phyloP scores from a whole-genome alignment of 177 flowering plant species.

The Tripterygium wilfordii region DNA sequence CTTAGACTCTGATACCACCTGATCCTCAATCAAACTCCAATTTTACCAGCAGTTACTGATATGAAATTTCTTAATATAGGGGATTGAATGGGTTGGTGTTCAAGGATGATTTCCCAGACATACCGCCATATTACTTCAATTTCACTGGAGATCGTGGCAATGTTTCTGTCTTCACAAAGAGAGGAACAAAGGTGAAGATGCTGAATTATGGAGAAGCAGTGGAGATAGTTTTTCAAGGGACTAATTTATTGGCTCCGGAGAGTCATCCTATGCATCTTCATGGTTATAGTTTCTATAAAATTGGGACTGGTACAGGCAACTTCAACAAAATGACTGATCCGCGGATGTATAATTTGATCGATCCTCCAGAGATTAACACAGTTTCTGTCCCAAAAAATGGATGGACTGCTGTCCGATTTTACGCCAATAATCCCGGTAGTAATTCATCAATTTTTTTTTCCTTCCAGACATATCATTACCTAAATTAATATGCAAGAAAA shows the following conservation, averaged over 20 bases:
- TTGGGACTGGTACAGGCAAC: slow-evolving; percentile 25
- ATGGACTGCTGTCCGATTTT: too few species aligned
- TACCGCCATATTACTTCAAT: slow-evolving; percentile 21
- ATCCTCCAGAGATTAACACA: slow-evolving; percentile 26
- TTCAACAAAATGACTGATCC: slow-evolving; percentile 15
- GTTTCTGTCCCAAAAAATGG: too few species aligned
- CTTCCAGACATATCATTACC: too few species aligned
- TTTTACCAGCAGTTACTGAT: not conserved
- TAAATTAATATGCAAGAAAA: too few species aligned
- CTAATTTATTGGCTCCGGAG: slow-evolving; percentile 14
- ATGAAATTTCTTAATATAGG: slow-evolving; percentile 1
- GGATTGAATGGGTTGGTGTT: slow-evolving; percentile 17
- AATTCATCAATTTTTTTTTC: too few species aligned
- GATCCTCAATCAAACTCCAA: not conserved
- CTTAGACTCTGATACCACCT: not conserved
- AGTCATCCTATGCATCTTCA: too few species aligned
- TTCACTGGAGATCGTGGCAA: slow-evolving; percentile 15
- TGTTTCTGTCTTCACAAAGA: not conserved
- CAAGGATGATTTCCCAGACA: slow-evolving; percentile 18
- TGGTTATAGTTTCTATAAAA: slow-evolving; percentile 9
- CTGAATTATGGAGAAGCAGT: slow-evolving; percentile 27
- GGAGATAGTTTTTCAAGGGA: slow-evolving; percentile 40
- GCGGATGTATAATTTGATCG: slow-evolving; percentile 17
- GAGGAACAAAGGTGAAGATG: slow-evolving; percentile 25
- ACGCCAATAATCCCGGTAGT: too few species aligned